Base-by-base conservation (phyloP, 495 filamentous ascomycete genomes). In the Terfezia boudieri region DNA sequence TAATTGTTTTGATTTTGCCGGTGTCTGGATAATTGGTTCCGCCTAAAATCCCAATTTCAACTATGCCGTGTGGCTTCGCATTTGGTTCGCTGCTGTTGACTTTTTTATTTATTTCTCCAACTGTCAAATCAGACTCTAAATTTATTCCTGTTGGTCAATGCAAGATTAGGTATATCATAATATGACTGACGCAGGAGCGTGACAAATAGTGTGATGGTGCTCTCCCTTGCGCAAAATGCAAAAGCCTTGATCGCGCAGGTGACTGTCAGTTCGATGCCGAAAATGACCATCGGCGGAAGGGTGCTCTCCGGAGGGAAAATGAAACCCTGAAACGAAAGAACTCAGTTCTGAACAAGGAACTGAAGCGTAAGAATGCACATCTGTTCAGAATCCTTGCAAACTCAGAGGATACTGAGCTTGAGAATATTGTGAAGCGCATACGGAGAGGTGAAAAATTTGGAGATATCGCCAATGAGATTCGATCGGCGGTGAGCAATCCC, bases 221-320 rank as follows among this genome's bases (percentile, higher is more conserved):
- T 8, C 61, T 63, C 2, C 73, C 73, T 4, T 75, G 73, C 57
- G 69, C 72, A 14, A 75, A 73, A 10, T 75, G 73, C 55, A 64
- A 55, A 8, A 71, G 72, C 17, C 71, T 75, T 17, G 73, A 75
- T 56, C 63, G 66, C 38, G 71, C 69, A 9, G 49, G 11, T 2
- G 62, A 71, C 36, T 75, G 73, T 57, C 58, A 37, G 26, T 75
- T 73, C 61, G 73, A 75, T 56, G 60, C 58, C 32, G 70, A 70
- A 26, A 68, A 67, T 57, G 71, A 75, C 52, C 66, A 68, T 53
- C 63, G 71, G 41, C 68, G 71, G 41, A 71, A 72, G 52, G 64
- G 67, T 14, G 63, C 65, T 2, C 52, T n/a, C n/a, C n/a, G n/a
- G n/a, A n/a, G n/a, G n/a, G 65, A 22, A 68, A 71, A 49, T 52